Conservation (phyloP, 108 stramenopile species). For the Cyclotella sp. region DNA sequence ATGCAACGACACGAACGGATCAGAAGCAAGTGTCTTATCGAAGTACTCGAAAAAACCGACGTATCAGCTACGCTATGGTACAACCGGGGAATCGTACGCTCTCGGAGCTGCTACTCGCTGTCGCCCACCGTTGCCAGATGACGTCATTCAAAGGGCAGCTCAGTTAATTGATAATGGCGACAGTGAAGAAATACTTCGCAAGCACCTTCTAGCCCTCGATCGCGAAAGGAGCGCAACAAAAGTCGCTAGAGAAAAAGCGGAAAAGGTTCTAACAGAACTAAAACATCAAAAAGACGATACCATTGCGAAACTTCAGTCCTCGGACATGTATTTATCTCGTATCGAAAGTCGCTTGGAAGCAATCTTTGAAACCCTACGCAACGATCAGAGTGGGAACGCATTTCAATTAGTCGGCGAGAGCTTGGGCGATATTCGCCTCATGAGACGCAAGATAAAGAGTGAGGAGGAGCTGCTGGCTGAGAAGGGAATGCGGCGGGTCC, state of each 20-base stretch:
- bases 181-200: slow-evolving; percentile 30
- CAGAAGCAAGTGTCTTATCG: background rate
- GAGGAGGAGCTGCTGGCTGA: slow-evolving; percentile 65
- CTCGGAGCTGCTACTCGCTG: slow-evolving; percentile 71
- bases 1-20: slow-evolving; percentile 11
- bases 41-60: slow-evolving; percentile 40
- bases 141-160: slow-evolving; percentile 71
- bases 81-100: slow-evolving; percentile 79
- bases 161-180: slow-evolving; percentile 49
- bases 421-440: slow-evolving; percentile 57
- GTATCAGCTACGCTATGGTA: slow-evolving; percentile 73
- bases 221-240: slow-evolving; percentile 42
- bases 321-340: slow-evolving; percentile 57
- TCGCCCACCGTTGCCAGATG: slow-evolving; percentile 62
- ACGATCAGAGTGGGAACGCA: slow-evolving; percentile 25
- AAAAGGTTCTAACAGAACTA: slow-evolving; percentile 43
- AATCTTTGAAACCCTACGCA: slow-evolving; percentile 48
- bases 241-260: slow-evolving; percentile 27
- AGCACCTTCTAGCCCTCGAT: slow-evolving; percentile 57
- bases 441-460: slow-evolving; percentile 52
- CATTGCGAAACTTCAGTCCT: slow-evolving; percentile 60
- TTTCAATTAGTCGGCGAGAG: slow-evolving; percentile 74
- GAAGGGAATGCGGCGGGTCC: slow-evolving; percentile 63
- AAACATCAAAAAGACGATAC: slow-evolving; percentile 54
- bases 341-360: slow-evolving; percentile 60